phyloP scores from a whole-genome alignment of 2,329 filamentous ascomycete genomes.

The Penicillium thymicola region DNA sequence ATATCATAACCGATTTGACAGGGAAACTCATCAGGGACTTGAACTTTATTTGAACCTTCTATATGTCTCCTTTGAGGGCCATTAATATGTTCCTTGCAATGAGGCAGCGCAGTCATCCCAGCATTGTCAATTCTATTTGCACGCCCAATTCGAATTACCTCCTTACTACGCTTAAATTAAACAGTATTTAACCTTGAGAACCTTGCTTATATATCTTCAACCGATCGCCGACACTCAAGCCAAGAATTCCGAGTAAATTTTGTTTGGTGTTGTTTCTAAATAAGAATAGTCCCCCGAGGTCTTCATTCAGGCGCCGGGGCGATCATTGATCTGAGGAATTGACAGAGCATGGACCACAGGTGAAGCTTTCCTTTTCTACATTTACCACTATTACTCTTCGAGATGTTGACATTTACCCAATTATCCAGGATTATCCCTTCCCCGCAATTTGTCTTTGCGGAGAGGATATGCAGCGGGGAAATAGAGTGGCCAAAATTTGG shows the following conservation, averaged over 20 bases:
- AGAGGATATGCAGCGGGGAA: not conserved
- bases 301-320: not conserved
- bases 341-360: not conserved
- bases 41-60: not conserved
- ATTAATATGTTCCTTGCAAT: not conserved
- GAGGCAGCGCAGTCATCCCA: not conserved
- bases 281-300: not conserved
- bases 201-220: not conserved
- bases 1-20: not conserved
- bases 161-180: slow-evolving; percentile 4
- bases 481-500: not conserved
- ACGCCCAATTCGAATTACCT: slow-evolving; percentile 8
- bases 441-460: not conserved
- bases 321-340: not conserved
- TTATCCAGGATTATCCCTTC: not conserved
- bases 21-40: not conserved
- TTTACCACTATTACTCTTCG: not conserved
- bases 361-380: not conserved
- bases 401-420: not conserved
- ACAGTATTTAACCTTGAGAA: not conserved
- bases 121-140: not conserved
- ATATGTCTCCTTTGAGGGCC: not conserved
- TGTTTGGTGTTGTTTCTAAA: not conserved
- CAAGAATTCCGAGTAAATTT: not conserved
- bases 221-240: not conserved